These are phyloP conservation scores for Coprinopsis sp. DNA, from an alignment of 768 basidiomycete species.

Conservation along the genomic window DNA sequence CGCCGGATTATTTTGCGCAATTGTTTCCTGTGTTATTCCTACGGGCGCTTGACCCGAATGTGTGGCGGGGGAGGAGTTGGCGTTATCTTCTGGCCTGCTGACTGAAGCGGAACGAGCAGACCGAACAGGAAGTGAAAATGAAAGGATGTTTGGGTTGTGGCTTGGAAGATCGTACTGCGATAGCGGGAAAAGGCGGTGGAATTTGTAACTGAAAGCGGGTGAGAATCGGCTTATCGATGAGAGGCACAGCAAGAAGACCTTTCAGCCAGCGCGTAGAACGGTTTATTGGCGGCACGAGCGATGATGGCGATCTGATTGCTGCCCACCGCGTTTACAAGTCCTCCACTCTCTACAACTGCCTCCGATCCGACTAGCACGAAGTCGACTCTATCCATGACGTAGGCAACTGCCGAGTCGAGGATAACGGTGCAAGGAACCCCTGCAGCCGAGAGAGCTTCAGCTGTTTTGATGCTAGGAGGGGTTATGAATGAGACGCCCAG, in stretches of 20 bases:
- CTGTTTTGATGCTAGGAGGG: conserved; percentile 75
- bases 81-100: conserved; percentile 16
- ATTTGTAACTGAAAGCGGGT: conserved; percentile 75
- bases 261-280: conserved; percentile 93
- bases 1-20: conserved; percentile 77
- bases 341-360: conserved; percentile 96
- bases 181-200: conserved; percentile 91
- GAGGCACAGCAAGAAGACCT: conserved; percentile 44
- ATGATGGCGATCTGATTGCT: conserved; percentile 97
- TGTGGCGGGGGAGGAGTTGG: conserved; percentile 11
- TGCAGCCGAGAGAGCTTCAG: conserved; percentile 77
- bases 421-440: conserved; percentile 94
- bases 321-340: conserved; percentile 87
- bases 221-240: conserved; percentile 20
- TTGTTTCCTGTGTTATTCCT: conserved; percentile 76
- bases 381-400: conserved; percentile 94
- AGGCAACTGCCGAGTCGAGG: conserved; percentile 93
- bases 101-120: conserved; percentile 20
- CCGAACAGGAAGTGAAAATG: conserved; percentile 49
- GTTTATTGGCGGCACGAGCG: conserved; percentile 90
- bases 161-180: conserved; percentile 88
- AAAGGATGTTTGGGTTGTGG: conserved; percentile 69
- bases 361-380: conserved; percentile 96
- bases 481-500: conserved; percentile 11
- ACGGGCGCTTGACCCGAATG: conserved; percentile 5